Percentiles rank a stretch among this genome's conserved stretches.
These are phyloP conservation scores for Chiua sp. DNA, from an alignment of 1,284 basidiomycete genomes.

Conservation along the genomic window DNA sequence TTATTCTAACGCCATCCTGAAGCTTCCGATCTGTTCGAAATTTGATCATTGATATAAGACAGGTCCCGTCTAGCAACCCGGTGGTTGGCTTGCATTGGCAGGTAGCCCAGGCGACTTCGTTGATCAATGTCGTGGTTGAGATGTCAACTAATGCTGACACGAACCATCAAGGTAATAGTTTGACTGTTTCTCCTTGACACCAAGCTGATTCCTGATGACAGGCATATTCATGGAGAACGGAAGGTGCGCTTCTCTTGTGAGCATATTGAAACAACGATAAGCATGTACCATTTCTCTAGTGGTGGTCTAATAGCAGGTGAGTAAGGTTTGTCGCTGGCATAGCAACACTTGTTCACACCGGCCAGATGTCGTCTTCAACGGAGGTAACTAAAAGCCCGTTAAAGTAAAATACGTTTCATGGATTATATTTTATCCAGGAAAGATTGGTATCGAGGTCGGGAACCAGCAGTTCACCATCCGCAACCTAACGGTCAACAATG, in stretches of 20 bases:
- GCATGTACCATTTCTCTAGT: constrained; percentile 23
- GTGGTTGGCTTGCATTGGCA: constrained; percentile 79
- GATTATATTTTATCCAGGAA: constrained; percentile 29
- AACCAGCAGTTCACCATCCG: constrained; percentile 64
- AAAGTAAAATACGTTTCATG: background rate
- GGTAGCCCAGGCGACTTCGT: constrained; percentile 79
- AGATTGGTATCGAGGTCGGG: constrained; percentile 52
- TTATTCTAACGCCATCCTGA: background rate
- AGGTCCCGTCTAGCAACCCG: constrained; percentile 51
- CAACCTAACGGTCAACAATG: constrained; percentile 55
- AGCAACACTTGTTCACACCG: constrained; percentile 33
- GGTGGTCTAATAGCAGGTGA: constrained; percentile 63
- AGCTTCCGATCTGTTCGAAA: constrained; percentile 51
- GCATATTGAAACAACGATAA: too few relatives aligned
- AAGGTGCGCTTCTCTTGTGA: constrained; percentile 37
- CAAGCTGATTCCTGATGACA: constrained; percentile 38
- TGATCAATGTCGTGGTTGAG: constrained; percentile 58
- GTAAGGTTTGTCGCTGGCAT: background rate
- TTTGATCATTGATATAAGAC: constrained; percentile 51
- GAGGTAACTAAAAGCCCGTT: constrained; percentile 29
- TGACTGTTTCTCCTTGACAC: constrained; percentile 8
- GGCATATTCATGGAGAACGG: constrained; percentile 65
- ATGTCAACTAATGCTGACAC: constrained; percentile 50
- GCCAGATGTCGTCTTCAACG: constrained; percentile 55
- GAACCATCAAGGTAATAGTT: constrained; percentile 47